These are phyloP conservation scores for Brassica napus DNA, from an alignment of 345 rosid species.

Conservation along the genomic window Da-Ae NC_063439.1:26016001-26016500, in stretches of 20 bases:
- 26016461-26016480: conserved; percentile 53
- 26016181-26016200: conserved; percentile 43
- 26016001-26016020: conserved; percentile 56
- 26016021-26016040: conserved; percentile 42
- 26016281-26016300: conserved; percentile 24
- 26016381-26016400: conserved; percentile 45
- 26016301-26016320: neutral
- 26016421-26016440: conserved; percentile 53
- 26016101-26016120: conserved; percentile 45
- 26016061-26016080: conserved; percentile 25
- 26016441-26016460: conserved; percentile 54
- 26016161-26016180: conserved; percentile 33
- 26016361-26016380: conserved; percentile 22
- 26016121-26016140: conserved; percentile 44
- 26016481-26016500: conserved; percentile 61
- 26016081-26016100: conserved; percentile 43
- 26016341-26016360: neutral
- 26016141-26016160: conserved; percentile 42
- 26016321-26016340: neutral
- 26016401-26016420: conserved; percentile 59
- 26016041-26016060: conserved; percentile 27
- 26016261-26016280: conserved; percentile 22
- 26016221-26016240: conserved; percentile 48
- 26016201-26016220: conserved; percentile 45
- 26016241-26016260: conserved; percentile 33